These are phyloP conservation scores for Carallia pectinifolia DNA, from an alignment of 345 rosid species.

Conservation along the genomic window DNA sequence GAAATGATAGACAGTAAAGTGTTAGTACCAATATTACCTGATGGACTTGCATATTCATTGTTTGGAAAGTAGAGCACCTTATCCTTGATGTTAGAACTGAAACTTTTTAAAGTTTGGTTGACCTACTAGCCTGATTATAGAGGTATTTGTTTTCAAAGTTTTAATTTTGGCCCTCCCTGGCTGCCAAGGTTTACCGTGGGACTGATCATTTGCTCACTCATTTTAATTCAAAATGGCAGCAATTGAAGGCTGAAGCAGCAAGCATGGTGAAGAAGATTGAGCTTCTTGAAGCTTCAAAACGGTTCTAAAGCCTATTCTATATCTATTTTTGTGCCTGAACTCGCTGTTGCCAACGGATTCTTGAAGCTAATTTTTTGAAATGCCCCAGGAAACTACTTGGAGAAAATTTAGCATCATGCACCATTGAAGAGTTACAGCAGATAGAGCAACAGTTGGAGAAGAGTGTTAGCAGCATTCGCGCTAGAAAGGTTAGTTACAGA, in stretches of 20 bases:
- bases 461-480: constrained; percentile 35
- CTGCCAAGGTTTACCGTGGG: no score
- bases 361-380: neutral
- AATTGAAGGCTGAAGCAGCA: constrained; percentile 69
- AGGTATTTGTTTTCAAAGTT: neutral
- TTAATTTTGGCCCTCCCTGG: neutral
- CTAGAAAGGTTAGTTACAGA: constrained; percentile 31
- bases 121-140: no score
- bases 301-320: constrained; percentile 29
- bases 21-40: no score
- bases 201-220: neutral
- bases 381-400: constrained; percentile 40
- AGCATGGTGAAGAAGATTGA: constrained; percentile 76
- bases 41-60: no score
- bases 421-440: constrained; percentile 37
- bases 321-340: neutral
- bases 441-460: constrained; percentile 43
- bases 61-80: no score
- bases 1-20: no score
- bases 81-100: no score
- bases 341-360: neutral
- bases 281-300: constrained; percentile 66
- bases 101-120: no score
- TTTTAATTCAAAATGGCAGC: constrained; percentile 44
- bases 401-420: constrained; percentile 36